Evolutionary conservation across 2,329 filamentous ascomycete genomes (phyloP).

Genomic region (Capronia americana): DNA sequence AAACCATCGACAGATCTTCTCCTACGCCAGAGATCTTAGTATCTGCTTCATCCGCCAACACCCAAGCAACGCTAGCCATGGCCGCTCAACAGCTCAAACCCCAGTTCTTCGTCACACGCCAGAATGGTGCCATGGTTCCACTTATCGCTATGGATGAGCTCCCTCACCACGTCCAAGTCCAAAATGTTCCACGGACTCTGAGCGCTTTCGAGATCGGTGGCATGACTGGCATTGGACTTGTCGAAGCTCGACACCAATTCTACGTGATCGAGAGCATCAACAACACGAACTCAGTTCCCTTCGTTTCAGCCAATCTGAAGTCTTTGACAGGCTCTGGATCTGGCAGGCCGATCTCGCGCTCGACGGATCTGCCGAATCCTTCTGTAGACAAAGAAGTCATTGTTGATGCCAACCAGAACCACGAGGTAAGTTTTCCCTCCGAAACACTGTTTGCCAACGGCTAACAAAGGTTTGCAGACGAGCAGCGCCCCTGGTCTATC

Average conservation of each 20-base stretch:
- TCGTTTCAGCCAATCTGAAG: background rate
- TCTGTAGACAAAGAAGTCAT: background rate
- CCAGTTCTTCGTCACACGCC: slow-evolving; percentile 51
- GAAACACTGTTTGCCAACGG: background rate
- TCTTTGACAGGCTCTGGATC: background rate
- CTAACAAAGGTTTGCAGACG: slow-evolving; percentile 1
- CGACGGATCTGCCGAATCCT: background rate
- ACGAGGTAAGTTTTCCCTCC: background rate
- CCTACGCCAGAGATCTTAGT: background rate
- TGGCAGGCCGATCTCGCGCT: background rate
- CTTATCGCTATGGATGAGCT: slow-evolving; percentile 56
- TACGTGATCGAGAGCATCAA: slow-evolving; percentile 45
- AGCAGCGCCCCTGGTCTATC: slow-evolving; percentile 1
- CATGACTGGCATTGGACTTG: slow-evolving; percentile 52
- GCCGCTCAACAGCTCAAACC: slow-evolving; percentile 42
- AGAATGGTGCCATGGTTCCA: slow-evolving; percentile 50
- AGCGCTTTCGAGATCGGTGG: slow-evolving; percentile 48
- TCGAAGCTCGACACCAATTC: slow-evolving; percentile 42
- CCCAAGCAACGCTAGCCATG: background rate
- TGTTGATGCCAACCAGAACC: background rate
- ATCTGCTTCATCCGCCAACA: background rate
- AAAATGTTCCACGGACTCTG: slow-evolving; percentile 47
- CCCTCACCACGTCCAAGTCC: slow-evolving; percentile 47
- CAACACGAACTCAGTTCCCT: slow-evolving; percentile 44
- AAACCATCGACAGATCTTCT: slow-evolving; percentile 1